Conservation (phyloP, 2,329 filamentous ascomycete genomes). For the Nothophaeocryptopus gaeumannii region DNA sequence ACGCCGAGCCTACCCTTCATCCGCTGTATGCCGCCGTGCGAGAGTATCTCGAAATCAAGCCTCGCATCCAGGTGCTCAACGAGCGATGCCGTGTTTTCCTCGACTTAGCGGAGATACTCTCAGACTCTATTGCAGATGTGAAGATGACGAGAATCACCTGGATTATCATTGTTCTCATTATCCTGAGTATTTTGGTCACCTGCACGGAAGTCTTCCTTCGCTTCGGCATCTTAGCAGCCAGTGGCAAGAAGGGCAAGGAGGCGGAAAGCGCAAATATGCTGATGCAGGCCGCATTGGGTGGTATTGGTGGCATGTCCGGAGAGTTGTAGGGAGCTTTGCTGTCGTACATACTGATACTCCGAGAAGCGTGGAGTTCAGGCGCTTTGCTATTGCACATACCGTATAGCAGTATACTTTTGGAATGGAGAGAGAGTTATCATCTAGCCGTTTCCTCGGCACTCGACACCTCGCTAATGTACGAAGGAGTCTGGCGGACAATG, state of each 20-base stretch:
- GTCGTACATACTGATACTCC: background rate
- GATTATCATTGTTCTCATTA: constrained; percentile 94
- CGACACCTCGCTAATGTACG: too few species aligned
- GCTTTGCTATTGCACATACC: background rate
- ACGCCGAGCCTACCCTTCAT: constrained; percentile 89
- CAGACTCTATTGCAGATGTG: constrained; percentile 84
- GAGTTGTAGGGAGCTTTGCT: background rate
- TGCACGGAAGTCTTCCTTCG: constrained; percentile 83
- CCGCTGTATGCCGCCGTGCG: constrained; percentile 91
- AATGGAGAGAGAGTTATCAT: too few species aligned
- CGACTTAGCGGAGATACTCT: constrained; percentile 90
- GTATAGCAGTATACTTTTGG: too few species aligned
- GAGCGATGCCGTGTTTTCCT: constrained; percentile 95
- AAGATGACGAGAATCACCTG: constrained; percentile 97
- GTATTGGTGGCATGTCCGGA: background rate
- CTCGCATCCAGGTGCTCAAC: constrained; percentile 92
- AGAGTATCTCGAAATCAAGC: constrained; percentile 96
- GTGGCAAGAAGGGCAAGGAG: constrained; percentile 15
- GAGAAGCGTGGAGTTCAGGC: constrained; percentile 1
- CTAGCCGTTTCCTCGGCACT: too few species aligned
- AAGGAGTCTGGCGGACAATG: too few species aligned
- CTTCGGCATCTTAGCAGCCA: constrained; percentile 65
- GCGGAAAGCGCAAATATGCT: constrained; percentile 11
- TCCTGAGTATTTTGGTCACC: constrained; percentile 87
- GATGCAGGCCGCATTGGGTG: constrained; percentile 1